These are phyloP conservation scores for Adansonia grandidieri DNA, from an alignment of 441 rosid species.

Conservation along the genomic window DNA sequence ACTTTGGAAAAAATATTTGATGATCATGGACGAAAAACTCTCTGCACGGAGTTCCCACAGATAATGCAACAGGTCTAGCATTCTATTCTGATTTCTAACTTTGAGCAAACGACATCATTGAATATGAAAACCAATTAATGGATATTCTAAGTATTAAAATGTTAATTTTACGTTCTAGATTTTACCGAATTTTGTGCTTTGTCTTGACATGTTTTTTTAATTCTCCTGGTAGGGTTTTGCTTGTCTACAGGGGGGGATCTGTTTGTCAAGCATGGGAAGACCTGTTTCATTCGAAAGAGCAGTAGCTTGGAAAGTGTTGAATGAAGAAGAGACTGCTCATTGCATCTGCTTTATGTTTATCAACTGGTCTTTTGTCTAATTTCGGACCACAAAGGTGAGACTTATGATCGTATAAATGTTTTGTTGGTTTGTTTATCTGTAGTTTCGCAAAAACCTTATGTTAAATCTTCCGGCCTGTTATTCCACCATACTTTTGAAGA, in stretches of 20 bases:
- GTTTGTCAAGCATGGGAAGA: slow-evolving; percentile 98
- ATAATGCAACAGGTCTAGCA: slow-evolving; percentile 91
- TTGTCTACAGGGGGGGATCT: slow-evolving; percentile 89
- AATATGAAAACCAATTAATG: background rate
- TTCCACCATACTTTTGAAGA: slow-evolving; percentile 24
- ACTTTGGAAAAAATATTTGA: slow-evolving; percentile 93
- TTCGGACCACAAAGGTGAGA: slow-evolving; percentile 16
- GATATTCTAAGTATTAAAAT: background rate
- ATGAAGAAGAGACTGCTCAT: slow-evolving; percentile 93
- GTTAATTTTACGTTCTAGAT: background rate
- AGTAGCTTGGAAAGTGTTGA: slow-evolving; percentile 97
- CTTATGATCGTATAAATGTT: slow-evolving; percentile 19
- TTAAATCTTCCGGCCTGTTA: slow-evolving; percentile 16
- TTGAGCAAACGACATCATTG: background rate
- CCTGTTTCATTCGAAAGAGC: slow-evolving; percentile 96
- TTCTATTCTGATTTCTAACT: background rate
- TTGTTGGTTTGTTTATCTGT: slow-evolving; percentile 36
- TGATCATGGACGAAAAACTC: slow-evolving; percentile 87
- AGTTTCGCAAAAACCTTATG: slow-evolving; percentile 30
- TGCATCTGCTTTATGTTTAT: slow-evolving; percentile 95
- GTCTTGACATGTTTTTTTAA: background rate
- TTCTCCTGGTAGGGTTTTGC: slow-evolving; percentile 70
- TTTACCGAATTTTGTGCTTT: background rate
- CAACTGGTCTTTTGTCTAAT: slow-evolving; percentile 96
- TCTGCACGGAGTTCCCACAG: slow-evolving; percentile 93